phyloP scores from a whole-genome alignment of 176 grass and related monocot species.

The Coix lacrymajobi region DNA sequence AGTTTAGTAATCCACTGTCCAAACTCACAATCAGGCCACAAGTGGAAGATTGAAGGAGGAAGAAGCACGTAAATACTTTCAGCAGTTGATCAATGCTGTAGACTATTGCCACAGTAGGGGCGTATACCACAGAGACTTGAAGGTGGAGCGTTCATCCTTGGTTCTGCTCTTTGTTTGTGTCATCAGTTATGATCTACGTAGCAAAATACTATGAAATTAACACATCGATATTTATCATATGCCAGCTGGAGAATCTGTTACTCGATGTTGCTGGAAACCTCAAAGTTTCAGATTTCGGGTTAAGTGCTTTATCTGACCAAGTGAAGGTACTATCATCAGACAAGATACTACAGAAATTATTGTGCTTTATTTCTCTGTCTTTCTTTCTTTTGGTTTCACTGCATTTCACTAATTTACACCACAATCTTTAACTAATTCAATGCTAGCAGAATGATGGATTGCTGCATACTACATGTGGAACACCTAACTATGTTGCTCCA shows the following conservation, averaged over 20 bases:
- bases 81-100: conserved; percentile 79
- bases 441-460: conserved; percentile 65
- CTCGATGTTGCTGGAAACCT: conserved; percentile 71
- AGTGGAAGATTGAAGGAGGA: conserved; percentile 79
- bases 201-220: neutral
- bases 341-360: neutral
- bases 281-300: conserved; percentile 84
- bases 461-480: conserved; percentile 86
- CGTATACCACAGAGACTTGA: conserved; percentile 87
- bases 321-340: conserved; percentile 55
- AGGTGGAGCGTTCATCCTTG: conserved; percentile 36
- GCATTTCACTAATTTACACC: neutral
- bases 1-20: neutral
- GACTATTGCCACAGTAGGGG: conserved; percentile 97
- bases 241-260: conserved; percentile 76
- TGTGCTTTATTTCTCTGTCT: neutral
- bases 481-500: conserved; percentile 89
- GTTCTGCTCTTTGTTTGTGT: conserved; percentile 6
- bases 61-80: conserved; percentile 79
- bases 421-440: conserved; percentile 2
- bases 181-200: neutral
- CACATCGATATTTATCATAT: neutral
- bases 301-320: conserved; percentile 87
- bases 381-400: neutral
- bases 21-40: conserved; percentile 45